Percentiles rank a stretch among this genome's conserved stretches.
phyloP scores from a whole-genome alignment of 2,329 filamentous ascomycete species.

The Sphaerulina vaccinii region DNA sequence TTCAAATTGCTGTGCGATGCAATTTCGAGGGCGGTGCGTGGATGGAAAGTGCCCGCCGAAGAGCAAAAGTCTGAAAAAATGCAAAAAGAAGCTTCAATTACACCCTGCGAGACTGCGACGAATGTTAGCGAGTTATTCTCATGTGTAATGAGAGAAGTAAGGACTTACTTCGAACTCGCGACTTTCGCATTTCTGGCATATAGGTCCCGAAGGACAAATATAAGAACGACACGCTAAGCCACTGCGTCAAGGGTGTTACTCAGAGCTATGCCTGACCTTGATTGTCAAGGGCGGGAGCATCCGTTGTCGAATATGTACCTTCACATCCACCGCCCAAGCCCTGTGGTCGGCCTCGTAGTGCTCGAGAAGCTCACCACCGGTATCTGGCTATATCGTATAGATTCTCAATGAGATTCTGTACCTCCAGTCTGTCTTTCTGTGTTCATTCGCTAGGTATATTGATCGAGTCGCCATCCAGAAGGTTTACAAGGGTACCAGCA shows the following conservation, averaged over 20 bases:
- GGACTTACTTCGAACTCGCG: conserved; percentile 31
- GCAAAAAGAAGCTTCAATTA: conserved; percentile 4
- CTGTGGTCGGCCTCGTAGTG: too few species aligned
- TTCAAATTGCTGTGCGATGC: too few species aligned
- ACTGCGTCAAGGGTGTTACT: conserved; percentile 32
- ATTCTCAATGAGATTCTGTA: too few species aligned
- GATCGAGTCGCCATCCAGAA: too few species aligned
- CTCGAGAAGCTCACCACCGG: too few species aligned
- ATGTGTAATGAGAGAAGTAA: conserved; percentile 3
- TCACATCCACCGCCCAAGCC: background rate
- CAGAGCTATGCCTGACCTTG: conserved; percentile 10
- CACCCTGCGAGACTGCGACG: conserved; percentile 13
- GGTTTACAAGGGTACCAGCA: too few species aligned
- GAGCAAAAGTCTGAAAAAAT: background rate
- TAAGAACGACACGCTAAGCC: conserved; percentile 36
- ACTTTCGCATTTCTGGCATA: conserved; percentile 32
- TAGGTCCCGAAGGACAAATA: conserved; percentile 25
- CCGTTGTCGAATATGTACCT: conserved; percentile 5
- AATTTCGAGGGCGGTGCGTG: too few species aligned
- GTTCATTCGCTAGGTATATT: too few species aligned
- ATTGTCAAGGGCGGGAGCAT: conserved; percentile 8
- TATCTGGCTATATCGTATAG: too few species aligned
- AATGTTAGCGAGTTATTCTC: conserved; percentile 1
- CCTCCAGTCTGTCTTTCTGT: too few species aligned
- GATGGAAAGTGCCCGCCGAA: background rate